A percentile compares a stretch with the other conserved stretches of the same genome.
These are phyloP conservation scores for Phytophthora podocarpi DNA, from an alignment of 352 stramenopile species.

Conservation along the genomic window DNA sequence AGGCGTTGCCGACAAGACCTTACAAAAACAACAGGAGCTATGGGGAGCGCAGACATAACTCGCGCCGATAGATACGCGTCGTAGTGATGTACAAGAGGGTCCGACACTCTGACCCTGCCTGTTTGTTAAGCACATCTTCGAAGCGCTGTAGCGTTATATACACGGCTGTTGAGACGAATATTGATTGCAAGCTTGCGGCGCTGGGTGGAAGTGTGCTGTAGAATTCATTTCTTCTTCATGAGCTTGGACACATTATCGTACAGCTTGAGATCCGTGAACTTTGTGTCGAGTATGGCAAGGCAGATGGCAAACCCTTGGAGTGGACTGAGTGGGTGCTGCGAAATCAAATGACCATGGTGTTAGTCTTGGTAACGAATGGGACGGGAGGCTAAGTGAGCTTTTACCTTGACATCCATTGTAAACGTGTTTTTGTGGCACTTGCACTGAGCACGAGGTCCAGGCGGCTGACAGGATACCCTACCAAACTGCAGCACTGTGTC, in stretches of 20 bases:
- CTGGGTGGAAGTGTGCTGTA: conserved; percentile 15
- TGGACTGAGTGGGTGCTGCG: conserved; percentile 77
- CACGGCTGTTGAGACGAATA: neutral
- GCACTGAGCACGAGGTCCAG: conserved; percentile 51
- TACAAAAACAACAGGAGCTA: conserved; percentile 30
- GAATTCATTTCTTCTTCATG: conserved; percentile 42
- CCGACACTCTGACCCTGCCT: too few relatives aligned
- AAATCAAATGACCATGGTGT: neutral
- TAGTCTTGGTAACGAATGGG: too few relatives aligned
- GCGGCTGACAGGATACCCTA: conserved; percentile 61
- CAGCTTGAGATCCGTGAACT: conserved; percentile 59
- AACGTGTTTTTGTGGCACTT: conserved; percentile 91
- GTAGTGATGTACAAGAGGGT: neutral
- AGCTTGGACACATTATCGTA: conserved; percentile 55
- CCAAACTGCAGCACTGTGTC: conserved; percentile 63
- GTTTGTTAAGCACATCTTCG: neutral
- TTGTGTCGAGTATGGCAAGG: conserved; percentile 86
- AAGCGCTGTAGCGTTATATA: conserved; percentile 12
- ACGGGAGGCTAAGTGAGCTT: too few relatives aligned
- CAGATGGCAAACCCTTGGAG: conserved; percentile 91
- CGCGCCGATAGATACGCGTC: conserved; percentile 25
- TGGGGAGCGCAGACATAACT: conserved; percentile 31
- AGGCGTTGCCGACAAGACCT: conserved; percentile 42
- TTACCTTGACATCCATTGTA: conserved; percentile 91
- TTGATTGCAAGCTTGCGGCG: neutral